phyloP scores from a whole-genome alignment of 116 monocot species.

The Iris pallida region DNA sequence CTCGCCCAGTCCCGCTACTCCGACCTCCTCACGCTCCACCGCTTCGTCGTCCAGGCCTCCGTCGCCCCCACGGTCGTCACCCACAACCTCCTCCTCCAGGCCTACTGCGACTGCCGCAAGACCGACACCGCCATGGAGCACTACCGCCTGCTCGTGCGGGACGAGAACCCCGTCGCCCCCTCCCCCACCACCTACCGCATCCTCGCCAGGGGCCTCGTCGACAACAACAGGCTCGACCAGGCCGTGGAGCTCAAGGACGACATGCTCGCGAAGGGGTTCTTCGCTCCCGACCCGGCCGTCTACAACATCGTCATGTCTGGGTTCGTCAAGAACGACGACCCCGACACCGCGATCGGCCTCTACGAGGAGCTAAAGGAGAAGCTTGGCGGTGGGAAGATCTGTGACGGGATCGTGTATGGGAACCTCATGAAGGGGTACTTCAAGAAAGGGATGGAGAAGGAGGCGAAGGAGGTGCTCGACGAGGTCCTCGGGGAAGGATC shows the following conservation, averaged over 20 bases:
- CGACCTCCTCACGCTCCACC: constrained; percentile 85
- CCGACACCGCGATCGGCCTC: constrained; percentile 42
- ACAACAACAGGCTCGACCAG: constrained; percentile 50
- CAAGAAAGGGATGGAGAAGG: constrained; percentile 64
- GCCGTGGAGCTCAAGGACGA: constrained; percentile 83
- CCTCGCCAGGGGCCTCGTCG: constrained; percentile 69
- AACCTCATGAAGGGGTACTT: constrained; percentile 91
- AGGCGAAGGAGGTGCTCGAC: constrained; percentile 57
- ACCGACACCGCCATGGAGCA: constrained; percentile 90
- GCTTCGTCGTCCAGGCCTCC: constrained; percentile 88
- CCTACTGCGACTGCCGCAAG: constrained; percentile 80
- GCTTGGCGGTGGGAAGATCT: constrained; percentile 42
- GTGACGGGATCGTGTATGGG: constrained; percentile 72
- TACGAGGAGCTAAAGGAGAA: constrained; percentile 74
- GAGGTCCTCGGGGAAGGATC: constrained; percentile 55
- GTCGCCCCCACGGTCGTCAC: constrained; percentile 78
- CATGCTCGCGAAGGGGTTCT: constrained; percentile 56
- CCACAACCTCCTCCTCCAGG: constrained; percentile 83
- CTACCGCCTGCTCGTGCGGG: constrained; percentile 59
- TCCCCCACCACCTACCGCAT: constrained; percentile 87
- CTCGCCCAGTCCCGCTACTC: constrained; percentile 73
- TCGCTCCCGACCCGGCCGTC: constrained; percentile 58
- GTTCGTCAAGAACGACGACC: constrained; percentile 46
- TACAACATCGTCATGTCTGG: constrained; percentile 82
- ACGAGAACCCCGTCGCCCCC: constrained; percentile 60